These are phyloP conservation scores for Myriangium duriaei DNA, from an alignment of 2,329 filamentous ascomycete genomes.

Conservation along the genomic window DNA sequence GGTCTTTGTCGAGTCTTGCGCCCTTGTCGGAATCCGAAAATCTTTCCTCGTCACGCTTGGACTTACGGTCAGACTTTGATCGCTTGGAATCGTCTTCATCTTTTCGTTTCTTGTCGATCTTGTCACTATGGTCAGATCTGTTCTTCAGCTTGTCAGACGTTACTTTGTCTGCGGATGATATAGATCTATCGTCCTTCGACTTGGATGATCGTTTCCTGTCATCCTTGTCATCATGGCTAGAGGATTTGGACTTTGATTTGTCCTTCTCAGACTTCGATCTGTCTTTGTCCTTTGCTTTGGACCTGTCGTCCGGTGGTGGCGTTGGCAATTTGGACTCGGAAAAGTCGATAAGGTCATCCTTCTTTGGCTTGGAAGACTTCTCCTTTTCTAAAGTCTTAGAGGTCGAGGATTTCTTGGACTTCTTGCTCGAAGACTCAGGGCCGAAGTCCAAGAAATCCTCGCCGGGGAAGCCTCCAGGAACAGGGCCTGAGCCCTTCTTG, in stretches of 20 bases:
- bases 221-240: slow-evolving; percentile 18
- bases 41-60: slow-evolving; percentile 4
- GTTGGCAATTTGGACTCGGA: slow-evolving; percentile 33
- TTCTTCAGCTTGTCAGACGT: slow-evolving; percentile 47
- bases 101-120: slow-evolving; percentile 49
- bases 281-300: slow-evolving; percentile 23
- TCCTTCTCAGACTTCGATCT: slow-evolving; percentile 39
- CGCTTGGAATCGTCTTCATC: slow-evolving; percentile 4
- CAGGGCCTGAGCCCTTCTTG: slow-evolving; percentile 23
- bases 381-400: slow-evolving; percentile 3
- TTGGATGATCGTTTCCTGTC: slow-evolving; percentile 37
- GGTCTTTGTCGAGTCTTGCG: slow-evolving; percentile 20
- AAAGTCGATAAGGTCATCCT: slow-evolving; percentile 19
- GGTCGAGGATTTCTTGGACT: slow-evolving; percentile 14
- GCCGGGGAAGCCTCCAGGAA: slow-evolving; percentile 35
- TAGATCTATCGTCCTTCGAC: slow-evolving; percentile 23
- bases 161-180: slow-evolving; percentile 28
- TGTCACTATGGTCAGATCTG: slow-evolving; percentile 11
- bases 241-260: slow-evolving; percentile 50
- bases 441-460: slow-evolving; percentile 27
- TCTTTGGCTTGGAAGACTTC: slow-evolving; percentile 17
- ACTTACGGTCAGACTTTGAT: slow-evolving; percentile 5
- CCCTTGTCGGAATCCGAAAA: slow-evolving; percentile 1
- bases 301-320: slow-evolving; percentile 33
- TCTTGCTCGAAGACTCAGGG: slow-evolving; percentile 16